Evolutionary conservation across 2,329 filamentous ascomycete species (phyloP).

Genomic region (Myriosclerotinia scirpicola): DNA sequence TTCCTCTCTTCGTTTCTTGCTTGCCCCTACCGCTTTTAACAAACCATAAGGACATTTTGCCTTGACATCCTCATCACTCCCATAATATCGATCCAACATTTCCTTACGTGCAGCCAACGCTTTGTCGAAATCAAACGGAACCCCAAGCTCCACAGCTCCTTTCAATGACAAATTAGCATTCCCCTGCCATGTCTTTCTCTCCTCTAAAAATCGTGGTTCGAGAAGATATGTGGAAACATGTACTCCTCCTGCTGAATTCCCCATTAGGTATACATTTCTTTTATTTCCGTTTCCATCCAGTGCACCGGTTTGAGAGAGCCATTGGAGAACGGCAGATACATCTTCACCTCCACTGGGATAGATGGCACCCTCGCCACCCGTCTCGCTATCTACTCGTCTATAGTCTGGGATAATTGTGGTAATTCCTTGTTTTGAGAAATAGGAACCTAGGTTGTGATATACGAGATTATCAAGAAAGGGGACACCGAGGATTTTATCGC

Average conservation of each 20-base stretch:
- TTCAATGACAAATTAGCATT: conserved; percentile 27
- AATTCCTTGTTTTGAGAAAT: conserved; percentile 36
- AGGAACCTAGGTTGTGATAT: conserved; percentile 38
- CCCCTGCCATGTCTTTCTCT: conserved; percentile 29
- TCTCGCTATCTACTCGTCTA: conserved; percentile 32
- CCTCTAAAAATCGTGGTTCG: conserved; percentile 28
- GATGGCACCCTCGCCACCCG: conserved; percentile 35
- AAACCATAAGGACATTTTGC: conserved; percentile 32
- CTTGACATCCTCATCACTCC: conserved; percentile 22
- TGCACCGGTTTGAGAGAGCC: conserved; percentile 31
- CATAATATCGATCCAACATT: conserved; percentile 33
- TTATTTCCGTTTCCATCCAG: conserved; percentile 25
- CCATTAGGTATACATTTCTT: conserved; percentile 36
- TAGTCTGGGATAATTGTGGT: conserved; percentile 38
- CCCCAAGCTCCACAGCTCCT: conserved; percentile 32
- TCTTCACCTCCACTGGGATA: conserved; percentile 39
- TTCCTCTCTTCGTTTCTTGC: conserved; percentile 30
- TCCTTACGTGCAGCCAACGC: conserved; percentile 22
- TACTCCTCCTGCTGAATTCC: conserved; percentile 40
- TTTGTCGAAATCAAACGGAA: conserved; percentile 33
- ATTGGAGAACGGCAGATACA: conserved; percentile 27
- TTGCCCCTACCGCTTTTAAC: conserved; percentile 28
- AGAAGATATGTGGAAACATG: conserved; percentile 38
- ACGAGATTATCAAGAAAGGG: conserved; percentile 30
- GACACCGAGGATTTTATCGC: conserved; percentile 32